phyloP scores from a whole-genome alignment of 306 rosid genomes.

The Psophocarpus tetragonolobus region DNA sequence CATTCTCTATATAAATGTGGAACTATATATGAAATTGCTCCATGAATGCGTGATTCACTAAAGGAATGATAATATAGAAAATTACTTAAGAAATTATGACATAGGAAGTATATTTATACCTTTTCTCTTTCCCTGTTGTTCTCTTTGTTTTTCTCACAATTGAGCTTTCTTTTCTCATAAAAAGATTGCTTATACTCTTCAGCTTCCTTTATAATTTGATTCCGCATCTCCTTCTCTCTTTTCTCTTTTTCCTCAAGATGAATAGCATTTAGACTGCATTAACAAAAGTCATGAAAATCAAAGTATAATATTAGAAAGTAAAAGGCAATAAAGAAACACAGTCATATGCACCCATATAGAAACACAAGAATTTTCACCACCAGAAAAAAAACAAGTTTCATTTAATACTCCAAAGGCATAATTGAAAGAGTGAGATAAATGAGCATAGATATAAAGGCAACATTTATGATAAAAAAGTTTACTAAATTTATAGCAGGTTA shows the following conservation, averaged over 20 bases:
- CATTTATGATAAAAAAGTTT: background rate
- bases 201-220: conserved; percentile 85
- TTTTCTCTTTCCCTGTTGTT: conserved; percentile 86
- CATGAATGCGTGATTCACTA: background rate
- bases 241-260: conserved; percentile 89
- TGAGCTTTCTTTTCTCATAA: conserved; percentile 72
- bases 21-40: conserved; percentile 19
- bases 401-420: background rate
- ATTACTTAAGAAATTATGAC: background rate
- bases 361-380: background rate
- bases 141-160: conserved; percentile 64
- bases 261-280: conserved; percentile 68
- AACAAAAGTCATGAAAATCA: background rate
- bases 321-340: background rate
- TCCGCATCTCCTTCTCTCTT: conserved; percentile 79
- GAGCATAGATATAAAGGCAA: background rate
- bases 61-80: background rate
- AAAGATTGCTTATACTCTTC: conserved; percentile 76
- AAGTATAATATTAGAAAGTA: background rate
- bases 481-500: background rate
- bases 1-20: background rate
- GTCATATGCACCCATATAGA: background rate
- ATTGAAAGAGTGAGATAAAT: background rate
- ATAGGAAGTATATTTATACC: conserved; percentile 41
- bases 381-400: background rate